These are phyloP conservation scores for Diatrype stigma DNA, from an alignment of 2,329 filamentous ascomycete genomes.

Conservation along the genomic window DNA sequence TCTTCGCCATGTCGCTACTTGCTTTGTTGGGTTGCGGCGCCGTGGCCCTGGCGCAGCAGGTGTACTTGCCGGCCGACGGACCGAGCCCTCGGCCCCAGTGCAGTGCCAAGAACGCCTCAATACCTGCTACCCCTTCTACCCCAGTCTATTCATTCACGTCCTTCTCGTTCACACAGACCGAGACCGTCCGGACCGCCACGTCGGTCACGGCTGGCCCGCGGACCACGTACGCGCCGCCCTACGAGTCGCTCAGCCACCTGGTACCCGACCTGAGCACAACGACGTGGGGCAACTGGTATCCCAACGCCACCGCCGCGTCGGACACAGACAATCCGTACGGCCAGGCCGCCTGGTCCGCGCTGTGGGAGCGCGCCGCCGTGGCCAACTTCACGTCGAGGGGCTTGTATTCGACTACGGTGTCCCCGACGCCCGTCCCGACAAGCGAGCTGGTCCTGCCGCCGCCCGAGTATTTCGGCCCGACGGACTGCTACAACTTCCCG, in stretches of 20 bases:
- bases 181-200: conserved; percentile 34
- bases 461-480: conserved; percentile 43
- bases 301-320: conserved; percentile 28
- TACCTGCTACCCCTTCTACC: not conserved
- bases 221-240: conserved; percentile 31
- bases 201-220: conserved; percentile 25
- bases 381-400: conserved; percentile 28
- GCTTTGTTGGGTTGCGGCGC: too few species aligned
- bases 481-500: conserved; percentile 46
- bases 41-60: conserved; percentile 23
- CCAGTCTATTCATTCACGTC: conserved; percentile 25
- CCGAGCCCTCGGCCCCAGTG: conserved; percentile 25
- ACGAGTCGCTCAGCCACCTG: conserved; percentile 29
- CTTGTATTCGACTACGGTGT: conserved; percentile 42
- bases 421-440: conserved; percentile 49
- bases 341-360: conserved; percentile 32
- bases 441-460: conserved; percentile 54
- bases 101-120: conserved; percentile 12
- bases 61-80: conserved; percentile 28
- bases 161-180: conserved; percentile 33
- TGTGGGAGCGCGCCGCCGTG: conserved; percentile 31
- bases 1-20: too few species aligned
- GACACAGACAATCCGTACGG: conserved; percentile 32
- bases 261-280: conserved; percentile 32
- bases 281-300: conserved; percentile 38